A percentile compares a stretch with the other conserved stretches of the same genome.
These are phyloP conservation scores for Grosmannia serpens DNA, from an alignment of 2,329 filamentous ascomycete genomes.

Conservation along the genomic window DNA sequence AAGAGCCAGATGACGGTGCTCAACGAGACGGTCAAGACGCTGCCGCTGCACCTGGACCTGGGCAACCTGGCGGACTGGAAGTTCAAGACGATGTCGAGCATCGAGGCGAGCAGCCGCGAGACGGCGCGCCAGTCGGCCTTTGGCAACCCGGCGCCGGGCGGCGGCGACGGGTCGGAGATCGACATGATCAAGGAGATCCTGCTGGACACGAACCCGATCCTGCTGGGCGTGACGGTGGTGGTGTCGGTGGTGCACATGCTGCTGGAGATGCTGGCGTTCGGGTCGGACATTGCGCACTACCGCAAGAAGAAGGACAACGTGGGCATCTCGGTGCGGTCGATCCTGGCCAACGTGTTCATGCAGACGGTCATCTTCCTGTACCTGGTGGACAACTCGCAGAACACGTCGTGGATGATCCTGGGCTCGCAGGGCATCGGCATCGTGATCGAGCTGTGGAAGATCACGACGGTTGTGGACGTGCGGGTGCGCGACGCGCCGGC, in stretches of 20 bases:
- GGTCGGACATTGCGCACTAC: conserved; percentile 95
- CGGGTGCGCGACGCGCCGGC: conserved; percentile 59
- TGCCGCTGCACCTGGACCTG: conserved; percentile 75
- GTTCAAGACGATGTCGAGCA: conserved; percentile 70
- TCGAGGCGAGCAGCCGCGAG: conserved; percentile 82
- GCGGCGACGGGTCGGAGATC: conserved; percentile 84
- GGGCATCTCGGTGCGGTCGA: conserved; percentile 89
- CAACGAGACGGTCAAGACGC: conserved; percentile 74
- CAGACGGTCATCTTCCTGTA: conserved; percentile 93
- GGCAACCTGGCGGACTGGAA: conserved; percentile 81
- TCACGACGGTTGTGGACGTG: conserved; percentile 90
- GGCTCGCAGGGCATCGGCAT: conserved; percentile 81
- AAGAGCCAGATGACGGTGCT: conserved; percentile 81
- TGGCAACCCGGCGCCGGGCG: conserved; percentile 59
- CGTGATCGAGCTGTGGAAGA: conserved; percentile 70
- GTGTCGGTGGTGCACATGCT: conserved; percentile 87
- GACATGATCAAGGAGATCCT: conserved; percentile 96
- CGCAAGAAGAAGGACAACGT: conserved; percentile 99
- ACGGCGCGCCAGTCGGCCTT: conserved; percentile 66
- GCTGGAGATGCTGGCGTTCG: conserved; percentile 93
- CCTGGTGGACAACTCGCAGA: conserved; percentile 91
- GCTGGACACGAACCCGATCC: conserved; percentile 84
- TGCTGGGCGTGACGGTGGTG: conserved; percentile 71
- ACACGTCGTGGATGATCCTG: conserved; percentile 98
- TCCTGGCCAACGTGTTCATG: conserved; percentile 97